phyloP scores from a whole-genome alignment of 2,329 filamentous ascomycete species.

The Fusarium devonianum region DNA sequence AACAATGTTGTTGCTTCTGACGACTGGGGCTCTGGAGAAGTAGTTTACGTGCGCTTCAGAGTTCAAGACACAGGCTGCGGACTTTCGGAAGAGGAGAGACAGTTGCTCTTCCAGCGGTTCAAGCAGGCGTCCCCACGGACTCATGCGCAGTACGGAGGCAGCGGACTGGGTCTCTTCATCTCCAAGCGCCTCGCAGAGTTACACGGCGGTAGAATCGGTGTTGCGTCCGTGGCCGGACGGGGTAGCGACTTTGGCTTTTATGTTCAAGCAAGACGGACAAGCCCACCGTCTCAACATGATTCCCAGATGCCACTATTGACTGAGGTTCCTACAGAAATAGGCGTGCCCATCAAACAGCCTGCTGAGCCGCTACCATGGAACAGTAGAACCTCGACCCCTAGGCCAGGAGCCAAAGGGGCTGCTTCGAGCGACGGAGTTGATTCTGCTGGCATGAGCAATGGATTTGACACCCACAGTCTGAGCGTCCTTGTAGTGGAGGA shows the following conservation, averaged over 20 bases:
- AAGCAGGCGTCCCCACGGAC: slow-evolving; percentile 63
- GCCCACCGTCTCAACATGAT: slow-evolving; percentile 25
- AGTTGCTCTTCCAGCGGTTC: slow-evolving; percentile 71
- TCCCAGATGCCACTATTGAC: neutral
- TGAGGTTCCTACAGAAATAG: neutral
- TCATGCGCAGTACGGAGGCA: slow-evolving; percentile 68
- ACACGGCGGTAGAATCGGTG: slow-evolving; percentile 71
- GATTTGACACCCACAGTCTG: slow-evolving; percentile 44
- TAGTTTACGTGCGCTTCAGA: slow-evolving; percentile 54
- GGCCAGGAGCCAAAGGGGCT: neutral
- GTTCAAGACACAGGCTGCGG: slow-evolving; percentile 73
- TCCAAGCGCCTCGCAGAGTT: slow-evolving; percentile 68
- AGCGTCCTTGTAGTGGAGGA: slow-evolving; percentile 71
- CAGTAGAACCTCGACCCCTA: neutral
- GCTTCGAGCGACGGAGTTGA: too few relatives aligned
- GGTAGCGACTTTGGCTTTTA: slow-evolving; percentile 71
- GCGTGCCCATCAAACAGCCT: neutral
- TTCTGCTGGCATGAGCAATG: too few relatives aligned
- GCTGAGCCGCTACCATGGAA: neutral
- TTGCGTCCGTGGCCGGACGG: slow-evolving; percentile 63
- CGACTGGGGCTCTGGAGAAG: slow-evolving; percentile 46
- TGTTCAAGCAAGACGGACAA: slow-evolving; percentile 60
- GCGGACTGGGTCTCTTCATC: slow-evolving; percentile 70
- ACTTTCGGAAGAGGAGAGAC: slow-evolving; percentile 67
- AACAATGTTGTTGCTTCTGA: slow-evolving; percentile 27